Conservation (phyloP, 768 basidiomycete species). For the Amanita polypyramis region DNA sequence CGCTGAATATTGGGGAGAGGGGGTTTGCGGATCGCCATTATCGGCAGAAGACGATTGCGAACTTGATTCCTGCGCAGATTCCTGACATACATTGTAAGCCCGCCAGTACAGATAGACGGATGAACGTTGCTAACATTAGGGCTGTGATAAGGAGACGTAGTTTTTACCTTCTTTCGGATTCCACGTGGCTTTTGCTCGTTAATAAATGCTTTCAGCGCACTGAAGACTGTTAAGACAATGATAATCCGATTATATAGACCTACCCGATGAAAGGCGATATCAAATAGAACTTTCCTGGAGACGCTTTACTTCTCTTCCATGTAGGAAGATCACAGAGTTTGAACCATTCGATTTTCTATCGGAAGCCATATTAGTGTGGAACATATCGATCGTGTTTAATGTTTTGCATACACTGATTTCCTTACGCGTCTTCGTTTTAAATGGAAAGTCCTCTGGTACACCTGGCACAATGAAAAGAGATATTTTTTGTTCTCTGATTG, state of each 20-base stretch:
- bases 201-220: slow-evolving; percentile 59
- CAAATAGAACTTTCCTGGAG: slow-evolving; percentile 81
- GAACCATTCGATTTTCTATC: slow-evolving; percentile 96
- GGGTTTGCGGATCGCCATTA: slow-evolving; percentile 51
- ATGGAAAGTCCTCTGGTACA: slow-evolving; percentile 79
- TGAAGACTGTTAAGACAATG: slow-evolving; percentile 15
- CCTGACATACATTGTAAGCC: slow-evolving; percentile 14
- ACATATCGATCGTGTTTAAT: background rate
- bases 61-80: slow-evolving; percentile 49
- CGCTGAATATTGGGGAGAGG: slow-evolving; percentile 47
- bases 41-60: slow-evolving; percentile 56
- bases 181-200: slow-evolving; percentile 49
- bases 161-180: slow-evolving; percentile 26
- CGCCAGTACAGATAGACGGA: slow-evolving; percentile 4
- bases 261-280: slow-evolving; percentile 91
- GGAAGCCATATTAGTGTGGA: background rate
- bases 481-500: slow-evolving; percentile 84
- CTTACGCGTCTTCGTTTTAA: slow-evolving; percentile 91
- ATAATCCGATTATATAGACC: slow-evolving; percentile 13
- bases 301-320: slow-evolving; percentile 72
- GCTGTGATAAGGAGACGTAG: background rate
- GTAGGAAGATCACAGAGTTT: slow-evolving; percentile 80
- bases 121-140: slow-evolving; percentile 5
- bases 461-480: slow-evolving; percentile 85
- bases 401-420: slow-evolving; percentile 79